A percentile compares a stretch with the other conserved stretches of the same genome.
These are phyloP conservation scores for Deinandra increscens DNA, from an alignment of 129 eudicot genomes.

Conservation along the genomic window DNA sequence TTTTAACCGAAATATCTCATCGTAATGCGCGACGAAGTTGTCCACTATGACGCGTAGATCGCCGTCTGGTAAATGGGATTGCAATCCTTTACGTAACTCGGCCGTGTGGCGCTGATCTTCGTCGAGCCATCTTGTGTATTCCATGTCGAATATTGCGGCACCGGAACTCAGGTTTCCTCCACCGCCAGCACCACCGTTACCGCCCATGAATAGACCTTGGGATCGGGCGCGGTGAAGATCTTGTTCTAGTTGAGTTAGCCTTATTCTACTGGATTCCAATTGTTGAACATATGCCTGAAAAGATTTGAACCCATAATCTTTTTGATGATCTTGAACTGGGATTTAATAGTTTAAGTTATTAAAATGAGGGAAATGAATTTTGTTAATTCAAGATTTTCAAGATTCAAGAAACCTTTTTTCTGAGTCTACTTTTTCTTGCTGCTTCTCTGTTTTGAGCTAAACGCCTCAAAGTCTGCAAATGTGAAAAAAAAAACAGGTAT, in stretches of 20 bases:
- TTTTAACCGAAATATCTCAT: slow-evolving; percentile 76
- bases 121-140: slow-evolving; percentile 92
- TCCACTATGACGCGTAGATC: slow-evolving; percentile 79
- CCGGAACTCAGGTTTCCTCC: slow-evolving; percentile 71
- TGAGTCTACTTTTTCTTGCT: slow-evolving; percentile 92
- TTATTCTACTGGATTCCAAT: slow-evolving; percentile 81
- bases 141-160: slow-evolving; percentile 95
- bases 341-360: not conserved
- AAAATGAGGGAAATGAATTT: not conserved
- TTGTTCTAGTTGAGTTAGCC: slow-evolving; percentile 88
- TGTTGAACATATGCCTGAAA: slow-evolving; percentile 91
- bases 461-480: slow-evolving; percentile 87
- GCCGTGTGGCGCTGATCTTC: slow-evolving; percentile 79
- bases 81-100: slow-evolving; percentile 78
- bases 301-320: not conserved
- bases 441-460: slow-evolving; percentile 99
- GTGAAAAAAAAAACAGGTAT: not conserved
- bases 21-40: slow-evolving; percentile 77
- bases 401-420: slow-evolving; percentile 66
- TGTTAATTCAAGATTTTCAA: too few relatives aligned
- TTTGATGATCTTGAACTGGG: not conserved
- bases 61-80: slow-evolving; percentile 71
- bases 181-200: slow-evolving; percentile 50
- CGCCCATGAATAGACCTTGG: slow-evolving; percentile 82
- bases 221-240: slow-evolving; percentile 84